These are phyloP conservation scores for Ramicandelaber brevisporus DNA, from an alignment of 192 early-diverging fungal genomes.

Conservation along the genomic window DNA sequence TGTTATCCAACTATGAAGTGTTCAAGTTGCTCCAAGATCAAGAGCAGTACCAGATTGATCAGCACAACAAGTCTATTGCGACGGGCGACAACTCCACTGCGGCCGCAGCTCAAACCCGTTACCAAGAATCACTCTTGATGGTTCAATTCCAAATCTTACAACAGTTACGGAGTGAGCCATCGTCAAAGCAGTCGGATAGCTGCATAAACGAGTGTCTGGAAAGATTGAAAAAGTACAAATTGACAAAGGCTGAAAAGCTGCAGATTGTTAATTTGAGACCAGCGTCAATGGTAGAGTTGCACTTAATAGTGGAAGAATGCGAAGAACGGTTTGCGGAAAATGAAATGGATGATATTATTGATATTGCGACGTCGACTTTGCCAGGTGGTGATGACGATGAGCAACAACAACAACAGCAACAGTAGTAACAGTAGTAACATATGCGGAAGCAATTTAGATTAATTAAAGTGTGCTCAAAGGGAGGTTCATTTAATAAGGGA, in stretches of 20 bases:
- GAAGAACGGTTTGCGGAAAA: conserved; percentile 30
- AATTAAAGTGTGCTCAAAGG: no score
- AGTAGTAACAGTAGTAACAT: no score
- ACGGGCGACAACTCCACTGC: no score
- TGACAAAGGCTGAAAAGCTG: conserved; percentile 48
- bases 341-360: conserved; percentile 21
- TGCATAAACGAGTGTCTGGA: conserved; percentile 20
- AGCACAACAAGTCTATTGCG: conserved; percentile 7
- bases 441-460: no score
- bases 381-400: conserved; percentile 20
- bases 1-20: conserved; percentile 48
- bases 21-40: conserved; percentile 27
- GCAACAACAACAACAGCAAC: no score
- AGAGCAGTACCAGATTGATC: conserved; percentile 13
- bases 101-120: conserved; percentile 10
- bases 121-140: conserved; percentile 32
- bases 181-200: conserved; percentile 22
- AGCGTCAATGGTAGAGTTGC: conserved; percentile 29
- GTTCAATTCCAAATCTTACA: conserved; percentile 28
- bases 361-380: conserved; percentile 15
- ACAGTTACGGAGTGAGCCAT: conserved; percentile 28
- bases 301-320: conserved; percentile 45
- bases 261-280: conserved; percentile 52
- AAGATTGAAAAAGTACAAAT: conserved; percentile 13
- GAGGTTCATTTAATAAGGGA: no score